Base-by-base conservation (phyloP, 257 asterid genomes). In the Solanum bukasovii region DNA sequence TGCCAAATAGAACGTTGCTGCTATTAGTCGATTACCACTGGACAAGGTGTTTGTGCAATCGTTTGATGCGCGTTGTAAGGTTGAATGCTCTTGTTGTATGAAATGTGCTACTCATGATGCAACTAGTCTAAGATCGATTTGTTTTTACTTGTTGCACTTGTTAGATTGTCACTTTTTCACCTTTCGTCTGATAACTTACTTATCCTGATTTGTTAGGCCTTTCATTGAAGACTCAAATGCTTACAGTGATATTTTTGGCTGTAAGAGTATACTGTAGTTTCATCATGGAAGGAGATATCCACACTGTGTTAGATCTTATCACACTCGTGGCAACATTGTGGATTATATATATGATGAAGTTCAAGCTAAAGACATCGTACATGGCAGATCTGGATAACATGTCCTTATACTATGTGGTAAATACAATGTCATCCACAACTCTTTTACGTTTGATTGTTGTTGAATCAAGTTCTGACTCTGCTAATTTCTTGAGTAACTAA, bases 251-350 rank as follows among this genome's bases (percentile, higher is more conserved):
- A 74, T 96, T 96, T 88, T 87, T 97, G 89, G 95, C 90, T 25
- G 96, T 94, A 79, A 92, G 99, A 89, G 86, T 95, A 85, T 73
- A 78, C 88, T 95, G 96, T 87, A 96, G 98, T 88, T 87, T 88
- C 56, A 59, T 87, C 44, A 92, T 97, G 94, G 98, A 96, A 93
- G 94, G 94, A 14, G 96, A 96, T 91, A 93, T 96, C 85, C 99
- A 96, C 94, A 96, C 99, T 5, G 13, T 95, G 37, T 98, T 97
- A 8, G 99, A 97, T 91, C 92, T 94, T 27, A 87, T 89, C 34
- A 97, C 99, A 9, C 96, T 97, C 23, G 93, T 94, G 31, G 93
- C 99, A 3, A 97, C 99, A 18, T 52, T 94, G 89, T 97, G 98
- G 99, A 98, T 97, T 34, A 89, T 96, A 34, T 94, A 94, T 94